phyloP scores from a whole-genome alignment of 2,329 filamentous ascomycete species.

The Akanthomyces dipterigenus region DNA sequence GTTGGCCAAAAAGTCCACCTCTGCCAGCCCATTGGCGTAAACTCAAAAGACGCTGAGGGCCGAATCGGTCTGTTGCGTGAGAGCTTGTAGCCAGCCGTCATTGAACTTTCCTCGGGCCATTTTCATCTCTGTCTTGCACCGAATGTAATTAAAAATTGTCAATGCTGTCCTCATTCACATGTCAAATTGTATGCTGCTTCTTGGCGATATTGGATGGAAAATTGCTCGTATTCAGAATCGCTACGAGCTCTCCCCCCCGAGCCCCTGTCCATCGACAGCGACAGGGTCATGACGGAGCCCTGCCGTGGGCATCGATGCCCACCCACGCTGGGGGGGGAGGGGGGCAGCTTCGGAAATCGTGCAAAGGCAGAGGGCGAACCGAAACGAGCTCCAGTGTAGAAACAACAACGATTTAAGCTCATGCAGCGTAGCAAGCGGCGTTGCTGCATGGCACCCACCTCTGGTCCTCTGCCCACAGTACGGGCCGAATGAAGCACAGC shows the following conservation, averaged over 20 bases:
- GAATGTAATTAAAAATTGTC: too few relatives aligned
- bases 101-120: too few relatives aligned
- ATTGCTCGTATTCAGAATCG: too few relatives aligned
- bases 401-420: not conserved
- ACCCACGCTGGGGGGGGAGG: too few relatives aligned
- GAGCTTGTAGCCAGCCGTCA: not conserved
- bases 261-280: too few relatives aligned
- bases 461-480: not conserved
- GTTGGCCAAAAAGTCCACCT: not conserved
- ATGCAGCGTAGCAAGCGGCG: not conserved
- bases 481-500: not conserved
- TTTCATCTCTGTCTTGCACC: too few relatives aligned
- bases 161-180: too few relatives aligned
- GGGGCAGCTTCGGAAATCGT: too few relatives aligned
- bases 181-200: too few relatives aligned
- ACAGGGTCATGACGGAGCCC: not conserved
- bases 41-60: not conserved
- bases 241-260: too few relatives aligned
- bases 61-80: not conserved
- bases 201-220: too few relatives aligned
- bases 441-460: not conserved
- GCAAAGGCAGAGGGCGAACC: not conserved
- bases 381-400: not conserved
- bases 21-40: not conserved
- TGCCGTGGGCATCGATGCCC: too few relatives aligned